phyloP scores from a whole-genome alignment of 1,139 yeast genomes.

The Blastobotrys persicus region DNA sequence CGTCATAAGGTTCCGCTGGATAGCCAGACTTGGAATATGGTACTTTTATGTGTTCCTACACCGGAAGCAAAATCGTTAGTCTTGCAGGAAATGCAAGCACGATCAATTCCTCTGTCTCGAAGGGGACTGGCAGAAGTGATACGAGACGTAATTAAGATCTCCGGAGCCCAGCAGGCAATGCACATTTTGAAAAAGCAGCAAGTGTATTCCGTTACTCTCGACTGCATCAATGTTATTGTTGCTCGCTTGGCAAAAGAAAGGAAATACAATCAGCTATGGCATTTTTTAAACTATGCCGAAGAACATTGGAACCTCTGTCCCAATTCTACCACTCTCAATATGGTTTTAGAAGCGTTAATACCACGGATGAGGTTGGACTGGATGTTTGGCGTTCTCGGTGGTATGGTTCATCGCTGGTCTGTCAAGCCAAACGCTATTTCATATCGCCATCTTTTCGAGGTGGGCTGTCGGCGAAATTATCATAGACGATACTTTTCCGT shows the following conservation, averaged over 20 bases:
- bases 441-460: constrained; percentile 25
- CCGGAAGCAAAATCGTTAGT: constrained; percentile 22
- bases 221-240: constrained; percentile 16
- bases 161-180: constrained; percentile 27
- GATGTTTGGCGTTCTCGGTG: constrained; percentile 27
- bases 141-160: constrained; percentile 23
- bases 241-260: background rate
- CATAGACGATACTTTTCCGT: constrained; percentile 21
- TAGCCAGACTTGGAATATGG: constrained; percentile 42
- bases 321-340: constrained; percentile 24
- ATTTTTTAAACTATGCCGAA: constrained; percentile 20
- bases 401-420: constrained; percentile 22
- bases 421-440: constrained; percentile 23
- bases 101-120: constrained; percentile 24
- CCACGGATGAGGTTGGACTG: constrained; percentile 27
- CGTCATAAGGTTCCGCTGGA: constrained; percentile 35
- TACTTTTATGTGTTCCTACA: constrained; percentile 25
- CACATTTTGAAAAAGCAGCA: constrained; percentile 19
- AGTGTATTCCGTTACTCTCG: constrained; percentile 14
- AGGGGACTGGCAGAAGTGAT: constrained; percentile 26
- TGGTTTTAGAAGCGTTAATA: constrained; percentile 25
- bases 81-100: constrained; percentile 26
- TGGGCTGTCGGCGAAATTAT: constrained; percentile 22
- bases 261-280: constrained; percentile 21
- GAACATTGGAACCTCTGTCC: constrained; percentile 22